These are phyloP conservation scores for Sporothrix globosa DNA, from an alignment of 2,329 filamentous ascomycete species.

Conservation along the genomic window DNA sequence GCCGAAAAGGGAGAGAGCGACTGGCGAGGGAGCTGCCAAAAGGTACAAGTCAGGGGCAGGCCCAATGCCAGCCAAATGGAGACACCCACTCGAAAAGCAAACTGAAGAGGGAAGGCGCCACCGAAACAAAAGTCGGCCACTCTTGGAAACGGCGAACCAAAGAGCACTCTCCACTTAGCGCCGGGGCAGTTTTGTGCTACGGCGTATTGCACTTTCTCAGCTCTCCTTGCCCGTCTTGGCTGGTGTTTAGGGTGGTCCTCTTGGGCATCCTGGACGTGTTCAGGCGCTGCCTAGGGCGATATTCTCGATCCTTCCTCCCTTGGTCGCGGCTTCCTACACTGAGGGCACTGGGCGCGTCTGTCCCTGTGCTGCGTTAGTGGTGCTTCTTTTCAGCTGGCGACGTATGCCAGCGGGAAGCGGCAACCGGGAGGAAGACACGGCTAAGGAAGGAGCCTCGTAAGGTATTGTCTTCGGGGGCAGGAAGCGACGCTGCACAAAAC, in stretches of 20 bases:
- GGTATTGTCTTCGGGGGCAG: not conserved
- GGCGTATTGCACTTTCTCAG: slow-evolving; percentile 17
- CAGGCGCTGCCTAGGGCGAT: not conserved
- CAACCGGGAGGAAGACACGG: not conserved
- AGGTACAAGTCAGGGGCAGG: slow-evolving; percentile 16
- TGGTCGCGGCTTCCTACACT: not conserved
- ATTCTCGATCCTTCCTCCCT: not conserved
- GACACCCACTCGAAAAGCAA: slow-evolving; percentile 19
- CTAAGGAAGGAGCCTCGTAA: not conserved
- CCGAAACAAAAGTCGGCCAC: not conserved
- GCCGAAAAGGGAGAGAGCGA: slow-evolving; percentile 15
- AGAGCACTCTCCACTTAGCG: slow-evolving; percentile 27
- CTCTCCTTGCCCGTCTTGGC: not conserved
- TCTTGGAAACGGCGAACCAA: not conserved
- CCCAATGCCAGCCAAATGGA: slow-evolving; percentile 16
- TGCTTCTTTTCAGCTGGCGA: not conserved
- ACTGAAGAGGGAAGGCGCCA: not conserved
- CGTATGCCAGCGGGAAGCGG: not conserved
- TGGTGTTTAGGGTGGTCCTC: not conserved
- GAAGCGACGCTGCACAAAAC: slow-evolving; percentile 12
- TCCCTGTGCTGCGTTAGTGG: not conserved
- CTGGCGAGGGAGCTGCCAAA: not conserved
- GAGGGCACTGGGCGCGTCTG: slow-evolving; percentile 5
- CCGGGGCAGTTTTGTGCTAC: not conserved
- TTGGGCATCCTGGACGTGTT: not conserved